Evolutionary conservation across 768 basidiomycete species (phyloP).

Genomic region (Mrakia frigida): DNA sequence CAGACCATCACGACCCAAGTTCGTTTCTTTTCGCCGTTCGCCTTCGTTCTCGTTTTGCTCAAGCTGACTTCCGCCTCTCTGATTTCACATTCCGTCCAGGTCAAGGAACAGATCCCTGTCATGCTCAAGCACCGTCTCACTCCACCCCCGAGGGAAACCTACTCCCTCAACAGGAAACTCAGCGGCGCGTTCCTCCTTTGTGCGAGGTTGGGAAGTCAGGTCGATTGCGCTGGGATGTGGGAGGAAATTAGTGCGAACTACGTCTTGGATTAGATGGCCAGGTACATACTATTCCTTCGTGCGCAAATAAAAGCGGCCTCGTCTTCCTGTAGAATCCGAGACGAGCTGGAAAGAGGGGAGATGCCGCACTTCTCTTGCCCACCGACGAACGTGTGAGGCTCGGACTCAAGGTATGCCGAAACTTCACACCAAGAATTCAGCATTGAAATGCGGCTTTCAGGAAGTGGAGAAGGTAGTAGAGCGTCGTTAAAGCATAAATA

Average conservation of each 20-base stretch:
- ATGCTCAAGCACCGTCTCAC: constrained; percentile 86
- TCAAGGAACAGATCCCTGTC: constrained; percentile 74
- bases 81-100: constrained; percentile 44
- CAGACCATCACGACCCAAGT: constrained; percentile 29
- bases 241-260: constrained; percentile 56
- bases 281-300: no score
- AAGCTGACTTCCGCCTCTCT: not conserved
- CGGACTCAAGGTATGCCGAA: no score
- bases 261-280: constrained; percentile 29
- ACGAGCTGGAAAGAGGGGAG: no score
- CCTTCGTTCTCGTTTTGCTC: not conserved
- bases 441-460: no score
- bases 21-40: not conserved
- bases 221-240: constrained; percentile 74
- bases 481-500: no score
- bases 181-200: constrained; percentile 49
- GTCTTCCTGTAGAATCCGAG: no score
- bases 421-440: no score
- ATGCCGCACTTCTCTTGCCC: no score
- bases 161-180: constrained; percentile 72
- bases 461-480: no score
- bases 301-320: no score
- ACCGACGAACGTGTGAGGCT: no score
- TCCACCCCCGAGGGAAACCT: constrained; percentile 90
- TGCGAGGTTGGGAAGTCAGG: constrained; percentile 60